Percentiles rank a stretch among this genome's conserved stretches.
These are phyloP conservation scores for Tagetes erecta DNA, from an alignment of 129 eudicot species.

Conservation along the genomic window DNA sequence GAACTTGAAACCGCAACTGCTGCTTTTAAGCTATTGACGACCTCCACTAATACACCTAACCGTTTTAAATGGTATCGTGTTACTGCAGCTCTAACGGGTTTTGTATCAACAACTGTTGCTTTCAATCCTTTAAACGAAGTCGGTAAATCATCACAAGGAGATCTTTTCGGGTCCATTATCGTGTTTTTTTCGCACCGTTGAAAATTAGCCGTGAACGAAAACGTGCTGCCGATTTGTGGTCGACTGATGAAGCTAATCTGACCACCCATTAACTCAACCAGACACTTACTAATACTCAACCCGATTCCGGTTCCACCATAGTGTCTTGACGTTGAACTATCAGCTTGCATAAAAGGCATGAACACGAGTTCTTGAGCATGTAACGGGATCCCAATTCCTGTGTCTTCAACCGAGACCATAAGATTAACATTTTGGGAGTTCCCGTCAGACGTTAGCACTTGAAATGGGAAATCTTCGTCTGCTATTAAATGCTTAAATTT, in stretches of 20 bases:
- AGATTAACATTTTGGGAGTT: constrained; percentile 46
- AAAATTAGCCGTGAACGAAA: constrained; percentile 65
- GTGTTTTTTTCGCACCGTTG: constrained; percentile 43
- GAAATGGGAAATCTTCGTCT: constrained; percentile 46
- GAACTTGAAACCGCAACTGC: constrained; percentile 33
- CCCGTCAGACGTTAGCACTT: constrained; percentile 31
- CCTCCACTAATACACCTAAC: constrained; percentile 59
- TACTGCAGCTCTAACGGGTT: constrained; percentile 65
- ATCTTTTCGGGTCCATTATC: constrained; percentile 35
- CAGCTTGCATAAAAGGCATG: constrained; percentile 90
- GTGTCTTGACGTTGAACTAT: constrained; percentile 79
- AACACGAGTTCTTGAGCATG: constrained; percentile 70
- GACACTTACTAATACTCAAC: constrained; percentile 77
- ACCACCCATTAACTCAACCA: constrained; percentile 88
- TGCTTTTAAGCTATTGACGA: constrained; percentile 40
- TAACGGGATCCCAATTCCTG: constrained; percentile 83
- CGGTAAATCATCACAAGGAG: constrained; percentile 49
- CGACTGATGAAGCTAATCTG: constrained; percentile 63
- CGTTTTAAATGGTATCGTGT: constrained; percentile 74
- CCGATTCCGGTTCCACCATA: constrained; percentile 93
- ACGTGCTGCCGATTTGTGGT: constrained; percentile 76
- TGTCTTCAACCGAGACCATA: constrained; percentile 79
- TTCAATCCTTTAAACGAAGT: constrained; percentile 57
- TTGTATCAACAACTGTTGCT: constrained; percentile 68
- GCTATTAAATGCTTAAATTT: constrained; percentile 49